A percentile compares a stretch with the other conserved stretches of the same genome.
These are phyloP conservation scores for Nakataea oryzae DNA, from an alignment of 2,329 filamentous ascomycete species.

Conservation along the genomic window DNA sequence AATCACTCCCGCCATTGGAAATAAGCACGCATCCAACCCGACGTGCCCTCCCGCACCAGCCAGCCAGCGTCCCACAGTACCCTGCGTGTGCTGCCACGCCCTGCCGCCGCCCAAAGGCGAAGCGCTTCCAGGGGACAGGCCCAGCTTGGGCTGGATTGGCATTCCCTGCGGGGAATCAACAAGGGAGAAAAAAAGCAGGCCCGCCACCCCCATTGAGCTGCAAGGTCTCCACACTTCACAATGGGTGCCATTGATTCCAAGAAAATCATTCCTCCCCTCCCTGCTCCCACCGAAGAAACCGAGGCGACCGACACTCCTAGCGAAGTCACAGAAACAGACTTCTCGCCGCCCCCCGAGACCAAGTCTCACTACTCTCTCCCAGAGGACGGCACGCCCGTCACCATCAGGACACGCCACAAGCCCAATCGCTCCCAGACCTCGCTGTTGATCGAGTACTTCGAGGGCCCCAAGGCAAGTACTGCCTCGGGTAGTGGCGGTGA, in stretches of 20 bases:
- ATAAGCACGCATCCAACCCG: not conserved
- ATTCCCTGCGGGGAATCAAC: not conserved
- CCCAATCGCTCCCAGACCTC: slow-evolving; percentile 70
- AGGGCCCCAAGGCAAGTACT: slow-evolving; percentile 51
- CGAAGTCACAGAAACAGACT: slow-evolving; percentile 44
- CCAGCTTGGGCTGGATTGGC: not conserved
- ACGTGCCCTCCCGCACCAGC: not conserved
- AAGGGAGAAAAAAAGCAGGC: not conserved
- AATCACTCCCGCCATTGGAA: not conserved
- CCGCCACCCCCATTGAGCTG: slow-evolving; percentile 1
- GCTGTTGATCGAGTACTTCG: slow-evolving; percentile 89
- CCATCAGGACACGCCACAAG: slow-evolving; percentile 66
- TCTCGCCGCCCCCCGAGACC: slow-evolving; percentile 57
- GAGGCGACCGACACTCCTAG: slow-evolving; percentile 51
- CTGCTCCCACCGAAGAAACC: slow-evolving; percentile 64
- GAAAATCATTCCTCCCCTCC: slow-evolving; percentile 52
- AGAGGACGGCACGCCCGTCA: slow-evolving; percentile 83
- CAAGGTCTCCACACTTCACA: slow-evolving; percentile 8
- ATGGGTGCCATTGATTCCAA: slow-evolving; percentile 33
- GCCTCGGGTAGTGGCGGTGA: slow-evolving; percentile 42
- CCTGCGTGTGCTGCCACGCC: not conserved
- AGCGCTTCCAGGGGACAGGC: not conserved
- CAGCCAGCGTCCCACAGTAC: not conserved
- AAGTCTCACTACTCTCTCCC: slow-evolving; percentile 72
- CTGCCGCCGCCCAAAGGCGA: not conserved